phyloP scores from a whole-genome alignment of 2,329 filamentous ascomycete genomes.

The Hypoxylon rubiginosum region DNA sequence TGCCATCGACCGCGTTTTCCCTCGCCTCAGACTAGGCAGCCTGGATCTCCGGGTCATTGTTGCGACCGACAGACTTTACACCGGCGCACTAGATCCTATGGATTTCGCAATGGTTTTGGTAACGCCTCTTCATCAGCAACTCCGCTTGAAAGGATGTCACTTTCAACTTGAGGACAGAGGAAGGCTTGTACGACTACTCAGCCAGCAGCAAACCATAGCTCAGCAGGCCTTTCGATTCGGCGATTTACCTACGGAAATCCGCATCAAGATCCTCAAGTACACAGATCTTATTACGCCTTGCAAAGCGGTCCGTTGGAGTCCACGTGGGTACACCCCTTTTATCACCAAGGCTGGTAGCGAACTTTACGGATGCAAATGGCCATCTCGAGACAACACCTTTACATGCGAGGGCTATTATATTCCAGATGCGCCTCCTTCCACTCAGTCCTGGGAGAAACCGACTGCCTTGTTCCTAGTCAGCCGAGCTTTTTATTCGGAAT shows the following conservation, averaged over 20 bases:
- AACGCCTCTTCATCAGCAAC: too few species aligned
- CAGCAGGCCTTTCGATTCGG: neutral
- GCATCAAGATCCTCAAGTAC: slow-evolving; percentile 10
- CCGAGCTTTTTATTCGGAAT: neutral
- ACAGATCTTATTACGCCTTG: slow-evolving; percentile 17
- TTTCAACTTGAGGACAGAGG: too few species aligned
- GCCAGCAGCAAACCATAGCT: too few species aligned
- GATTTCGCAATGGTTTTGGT: too few species aligned
- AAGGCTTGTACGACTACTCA: too few species aligned
- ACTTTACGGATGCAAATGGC: slow-evolving; percentile 1
- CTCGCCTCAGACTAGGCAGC: too few species aligned
- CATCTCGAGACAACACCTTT: neutral
- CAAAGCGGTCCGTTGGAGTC: slow-evolving; percentile 6
- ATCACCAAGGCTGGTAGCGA: neutral
- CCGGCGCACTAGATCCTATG: too few species aligned
- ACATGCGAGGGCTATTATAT: neutral
- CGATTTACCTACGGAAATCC: slow-evolving; percentile 9
- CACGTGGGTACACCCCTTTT: too few species aligned
- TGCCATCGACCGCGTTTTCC: too few species aligned
- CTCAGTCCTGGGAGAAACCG: slow-evolving; percentile 13
- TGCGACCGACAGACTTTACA: too few species aligned
- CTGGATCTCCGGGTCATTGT: too few species aligned
- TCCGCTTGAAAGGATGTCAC: too few species aligned
- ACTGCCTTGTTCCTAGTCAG: slow-evolving; percentile 16
- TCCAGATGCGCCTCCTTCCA: slow-evolving; percentile 1